A percentile compares a stretch with the other conserved stretches of the same genome.
Evolutionary conservation across 2,329 filamentous ascomycete species (phyloP).

Genomic region (Trichophyton rubrum): DNA sequence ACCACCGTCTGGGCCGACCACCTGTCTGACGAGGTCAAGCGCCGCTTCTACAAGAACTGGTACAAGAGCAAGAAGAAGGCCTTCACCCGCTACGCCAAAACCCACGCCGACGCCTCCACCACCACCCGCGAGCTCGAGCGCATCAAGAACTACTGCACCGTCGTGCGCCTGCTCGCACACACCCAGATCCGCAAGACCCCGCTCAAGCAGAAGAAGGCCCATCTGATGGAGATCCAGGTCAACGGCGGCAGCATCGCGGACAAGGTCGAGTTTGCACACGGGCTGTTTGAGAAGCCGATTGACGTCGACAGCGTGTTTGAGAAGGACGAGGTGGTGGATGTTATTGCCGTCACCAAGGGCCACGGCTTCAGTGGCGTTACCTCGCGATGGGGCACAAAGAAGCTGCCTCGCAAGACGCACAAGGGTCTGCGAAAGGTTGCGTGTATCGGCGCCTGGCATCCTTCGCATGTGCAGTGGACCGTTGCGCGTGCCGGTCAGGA

Average conservation of each 20-base stretch:
- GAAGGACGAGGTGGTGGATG: slow-evolving; percentile 98
- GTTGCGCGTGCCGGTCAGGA: slow-evolving; percentile 99
- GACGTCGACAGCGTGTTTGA: slow-evolving; percentile 90
- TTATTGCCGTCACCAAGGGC: slow-evolving; percentile 99
- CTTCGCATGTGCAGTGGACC: slow-evolving; percentile 99
- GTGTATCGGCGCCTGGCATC: slow-evolving; percentile 99
- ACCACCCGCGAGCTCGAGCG: slow-evolving; percentile 97
- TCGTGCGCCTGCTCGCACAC: slow-evolving; percentile 97
- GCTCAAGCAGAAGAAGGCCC: slow-evolving; percentile 99
- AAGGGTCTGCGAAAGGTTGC: slow-evolving; percentile 99
- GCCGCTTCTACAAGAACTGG: slow-evolving; percentile 99
- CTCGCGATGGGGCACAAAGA: slow-evolving; percentile 98
- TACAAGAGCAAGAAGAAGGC: slow-evolving; percentile 99
- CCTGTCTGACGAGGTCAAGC: slow-evolving; percentile 95
- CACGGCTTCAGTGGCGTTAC: slow-evolving; percentile 98
- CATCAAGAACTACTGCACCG: slow-evolving; percentile 99
- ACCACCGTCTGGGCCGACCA: slow-evolving; percentile 99
- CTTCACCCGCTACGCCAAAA: slow-evolving; percentile 99
- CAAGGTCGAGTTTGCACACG: slow-evolving; percentile 92
- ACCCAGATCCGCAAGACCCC: slow-evolving; percentile 98
- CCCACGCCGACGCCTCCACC: slow-evolving; percentile 91
- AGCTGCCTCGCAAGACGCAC: slow-evolving; percentile 99
- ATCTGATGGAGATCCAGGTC: slow-evolving; percentile 99
- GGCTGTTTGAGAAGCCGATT: slow-evolving; percentile 98
- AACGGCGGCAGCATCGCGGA: slow-evolving; percentile 92